Conservation (phyloP, 2,329 filamentous ascomycete species). For the Xylogone sp. region DNA sequence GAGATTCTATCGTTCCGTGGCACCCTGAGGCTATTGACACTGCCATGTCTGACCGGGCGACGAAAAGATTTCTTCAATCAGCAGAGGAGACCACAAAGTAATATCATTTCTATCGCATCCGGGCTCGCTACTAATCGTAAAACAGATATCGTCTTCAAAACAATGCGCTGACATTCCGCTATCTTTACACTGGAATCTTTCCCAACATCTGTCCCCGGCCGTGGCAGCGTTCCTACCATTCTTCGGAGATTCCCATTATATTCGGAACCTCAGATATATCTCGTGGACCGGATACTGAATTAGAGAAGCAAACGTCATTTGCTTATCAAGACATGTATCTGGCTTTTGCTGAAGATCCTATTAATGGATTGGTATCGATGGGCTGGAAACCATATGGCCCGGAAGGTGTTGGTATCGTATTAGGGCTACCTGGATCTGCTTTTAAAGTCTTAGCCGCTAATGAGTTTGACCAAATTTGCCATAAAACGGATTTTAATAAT, state of each 20-base stretch:
- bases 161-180: conserved; percentile 20
- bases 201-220: conserved; percentile 24
- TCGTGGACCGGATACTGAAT: conserved; percentile 14
- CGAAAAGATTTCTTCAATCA: too few relatives aligned
- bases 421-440: too few relatives aligned
- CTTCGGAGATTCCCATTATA: conserved; percentile 25
- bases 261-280: conserved; percentile 22
- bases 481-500: too few relatives aligned
- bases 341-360: conserved; percentile 29
- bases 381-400: conserved; percentile 11
- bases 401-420: background rate
- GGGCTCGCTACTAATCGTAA: background rate
- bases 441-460: too few relatives aligned
- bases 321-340: conserved; percentile 29
- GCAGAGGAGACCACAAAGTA: too few relatives aligned
- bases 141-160: conserved; percentile 2
- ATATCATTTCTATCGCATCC: too few relatives aligned
- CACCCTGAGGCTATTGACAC: conserved; percentile 6
- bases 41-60: too few relatives aligned
- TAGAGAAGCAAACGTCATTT: conserved; percentile 17
- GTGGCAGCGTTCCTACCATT: conserved; percentile 28
- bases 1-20: conserved; percentile 16
- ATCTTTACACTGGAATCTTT: conserved; percentile 29
- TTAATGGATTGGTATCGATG: conserved; percentile 15
- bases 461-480: too few relatives aligned